Evolutionary conservation across 2,329 filamentous ascomycete genomes (phyloP).

Genomic region (Neoascochyta sp.): DNA sequence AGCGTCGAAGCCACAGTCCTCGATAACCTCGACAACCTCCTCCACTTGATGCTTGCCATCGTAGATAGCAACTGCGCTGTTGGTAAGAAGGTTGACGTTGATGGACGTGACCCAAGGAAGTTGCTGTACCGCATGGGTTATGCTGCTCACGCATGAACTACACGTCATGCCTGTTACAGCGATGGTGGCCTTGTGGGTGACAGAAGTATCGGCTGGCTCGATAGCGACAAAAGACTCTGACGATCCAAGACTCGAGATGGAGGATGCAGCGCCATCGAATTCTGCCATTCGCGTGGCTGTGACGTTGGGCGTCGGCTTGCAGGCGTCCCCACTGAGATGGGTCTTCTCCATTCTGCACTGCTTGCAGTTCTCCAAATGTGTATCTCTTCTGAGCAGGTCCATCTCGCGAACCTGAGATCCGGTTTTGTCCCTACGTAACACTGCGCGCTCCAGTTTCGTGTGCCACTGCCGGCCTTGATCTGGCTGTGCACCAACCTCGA

Average conservation of each 20-base stretch:
- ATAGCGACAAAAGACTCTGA: conserved; percentile 18
- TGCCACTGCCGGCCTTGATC: conserved; percentile 27
- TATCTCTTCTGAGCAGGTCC: conserved; percentile 27
- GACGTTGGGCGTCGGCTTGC: no score
- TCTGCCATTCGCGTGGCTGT: conserved; percentile 12
- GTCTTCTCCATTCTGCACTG: conserved; percentile 33
- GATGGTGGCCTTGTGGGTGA: conserved; percentile 40
- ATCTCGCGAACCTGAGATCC: conserved; percentile 11
- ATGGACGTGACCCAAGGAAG: conserved; percentile 47
- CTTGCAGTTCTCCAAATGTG: conserved; percentile 34
- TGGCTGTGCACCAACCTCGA: conserved; percentile 13
- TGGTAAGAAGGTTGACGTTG: conserved; percentile 52
- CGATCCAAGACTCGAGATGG: no score
- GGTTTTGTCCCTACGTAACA: conserved; percentile 26
- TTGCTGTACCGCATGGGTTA: conserved; percentile 50
- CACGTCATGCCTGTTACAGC: conserved; percentile 60
- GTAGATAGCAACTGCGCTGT: conserved; percentile 51
- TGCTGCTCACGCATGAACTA: conserved; percentile 52
- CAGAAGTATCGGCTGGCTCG: conserved; percentile 4
- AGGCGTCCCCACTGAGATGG: no score
- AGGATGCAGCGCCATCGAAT: conserved; percentile 12
- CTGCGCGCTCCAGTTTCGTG: conserved; percentile 35
- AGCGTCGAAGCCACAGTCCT: conserved; percentile 47
- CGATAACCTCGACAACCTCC: conserved; percentile 49
- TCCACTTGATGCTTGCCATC: conserved; percentile 43